These are phyloP conservation scores for Salix brachista DNA, from an alignment of 345 rosid species.

Conservation along the genomic window DNA sequence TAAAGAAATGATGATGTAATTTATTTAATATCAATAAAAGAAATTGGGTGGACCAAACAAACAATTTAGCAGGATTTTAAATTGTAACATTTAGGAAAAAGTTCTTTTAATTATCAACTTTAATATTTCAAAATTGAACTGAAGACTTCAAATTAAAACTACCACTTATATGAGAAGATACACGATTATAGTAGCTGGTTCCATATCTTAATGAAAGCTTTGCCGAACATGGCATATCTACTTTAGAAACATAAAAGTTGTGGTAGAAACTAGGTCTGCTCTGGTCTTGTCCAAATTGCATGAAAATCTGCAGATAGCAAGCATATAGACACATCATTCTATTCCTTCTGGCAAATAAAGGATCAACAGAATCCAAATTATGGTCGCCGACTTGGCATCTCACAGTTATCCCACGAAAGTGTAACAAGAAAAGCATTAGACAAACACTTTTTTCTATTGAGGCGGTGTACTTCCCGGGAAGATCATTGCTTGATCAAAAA, in stretches of 20 bases:
- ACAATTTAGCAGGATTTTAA: no score
- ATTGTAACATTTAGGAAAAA: no score
- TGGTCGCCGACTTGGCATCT: not conserved
- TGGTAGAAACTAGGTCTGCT: not conserved
- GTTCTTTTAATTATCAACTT: no score
- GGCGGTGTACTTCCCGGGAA: not conserved
- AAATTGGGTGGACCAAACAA: no score
- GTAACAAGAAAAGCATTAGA: not conserved
- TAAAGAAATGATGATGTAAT: no score
- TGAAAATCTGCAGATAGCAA: not conserved
- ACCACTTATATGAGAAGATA: no score
- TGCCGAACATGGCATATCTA: not conserved
- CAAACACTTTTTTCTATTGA: not conserved
- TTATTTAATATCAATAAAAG: no score
- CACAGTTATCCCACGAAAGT: not conserved
- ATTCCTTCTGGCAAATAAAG: not conserved
- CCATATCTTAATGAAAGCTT: not conserved
- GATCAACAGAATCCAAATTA: not conserved
- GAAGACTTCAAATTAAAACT: no score
- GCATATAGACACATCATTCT: not conserved
- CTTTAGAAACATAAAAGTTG: not conserved
- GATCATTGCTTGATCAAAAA: not conserved
- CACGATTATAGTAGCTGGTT: no score
- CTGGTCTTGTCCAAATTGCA: not conserved
- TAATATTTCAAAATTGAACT: no score